phyloP scores from a whole-genome alignment of 306 rosid species.

The Prunus campanulata region DNA sequence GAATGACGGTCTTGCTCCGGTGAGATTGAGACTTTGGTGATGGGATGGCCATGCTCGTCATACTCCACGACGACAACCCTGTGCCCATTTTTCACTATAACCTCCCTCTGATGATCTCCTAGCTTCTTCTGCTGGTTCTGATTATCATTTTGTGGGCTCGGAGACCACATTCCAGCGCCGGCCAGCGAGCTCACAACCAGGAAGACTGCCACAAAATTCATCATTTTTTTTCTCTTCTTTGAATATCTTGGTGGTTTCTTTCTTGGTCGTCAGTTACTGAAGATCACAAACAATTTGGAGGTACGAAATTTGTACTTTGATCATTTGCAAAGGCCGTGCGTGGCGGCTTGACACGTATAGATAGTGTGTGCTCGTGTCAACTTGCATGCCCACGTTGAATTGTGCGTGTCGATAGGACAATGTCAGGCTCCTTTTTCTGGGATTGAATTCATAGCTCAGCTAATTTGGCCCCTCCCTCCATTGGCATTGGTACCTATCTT shows the following conservation, averaged over 20 bases:
- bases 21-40: slow-evolving; percentile 66
- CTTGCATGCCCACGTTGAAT: not conserved
- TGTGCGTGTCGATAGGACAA: slow-evolving; percentile 5
- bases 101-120: slow-evolving; percentile 1
- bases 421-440: not conserved
- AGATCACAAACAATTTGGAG: not conserved
- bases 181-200: slow-evolving; percentile 53
- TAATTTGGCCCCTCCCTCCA: not conserved
- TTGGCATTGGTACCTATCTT: not conserved
- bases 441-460: not conserved
- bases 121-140: slow-evolving; percentile 1
- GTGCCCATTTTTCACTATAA: slow-evolving; percentile 66
- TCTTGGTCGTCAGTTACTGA: not conserved
- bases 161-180: slow-evolving; percentile 54
- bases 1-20: slow-evolving; percentile 24
- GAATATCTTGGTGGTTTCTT: not conserved
- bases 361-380: not conserved
- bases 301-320: not conserved
- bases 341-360: not conserved
- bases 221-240: slow-evolving; percentile 30
- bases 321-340: not conserved
- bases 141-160: slow-evolving; percentile 19
- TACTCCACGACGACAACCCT: slow-evolving; percentile 69
- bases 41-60: slow-evolving; percentile 38
- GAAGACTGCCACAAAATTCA: slow-evolving; percentile 49